A percentile compares a stretch with the other conserved stretches of the same genome.
phyloP scores from a whole-genome alignment of 1,139 yeast genomes.

The Geotrichum fermentans region DNA sequence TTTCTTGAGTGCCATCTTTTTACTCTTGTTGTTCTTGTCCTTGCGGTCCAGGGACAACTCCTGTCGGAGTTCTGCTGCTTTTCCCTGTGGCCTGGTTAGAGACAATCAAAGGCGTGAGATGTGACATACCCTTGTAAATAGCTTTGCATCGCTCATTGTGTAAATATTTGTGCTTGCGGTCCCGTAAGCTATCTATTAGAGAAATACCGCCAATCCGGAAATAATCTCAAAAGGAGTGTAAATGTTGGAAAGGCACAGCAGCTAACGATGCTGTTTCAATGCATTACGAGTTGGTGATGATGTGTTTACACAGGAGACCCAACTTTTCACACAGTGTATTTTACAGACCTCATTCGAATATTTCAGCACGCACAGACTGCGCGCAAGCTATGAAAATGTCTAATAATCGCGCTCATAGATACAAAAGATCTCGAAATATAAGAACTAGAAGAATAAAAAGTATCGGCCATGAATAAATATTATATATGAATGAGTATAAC shows the following conservation, averaged over 20 bases:
- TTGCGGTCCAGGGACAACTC: slow-evolving; percentile 54
- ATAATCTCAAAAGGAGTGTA: too few species aligned
- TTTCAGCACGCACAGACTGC: too few species aligned
- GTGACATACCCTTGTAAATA: slow-evolving; percentile 31
- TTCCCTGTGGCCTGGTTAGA: slow-evolving; percentile 29
- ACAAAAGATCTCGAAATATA: too few species aligned
- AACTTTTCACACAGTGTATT: background rate
- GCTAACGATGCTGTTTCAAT: background rate
- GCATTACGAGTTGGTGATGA: background rate
- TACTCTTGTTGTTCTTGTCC: slow-evolving; percentile 43
- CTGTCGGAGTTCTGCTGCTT: slow-evolving; percentile 52
- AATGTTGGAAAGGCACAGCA: too few species aligned
- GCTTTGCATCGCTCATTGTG: slow-evolving; percentile 32
- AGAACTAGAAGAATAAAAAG: too few species aligned
- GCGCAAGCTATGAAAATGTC: too few species aligned
- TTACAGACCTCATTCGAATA: too few species aligned
- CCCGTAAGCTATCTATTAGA: too few species aligned
- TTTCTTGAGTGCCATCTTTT: slow-evolving; percentile 64
- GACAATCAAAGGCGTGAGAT: background rate
- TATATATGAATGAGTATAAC: too few species aligned
- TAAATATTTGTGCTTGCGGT: background rate
- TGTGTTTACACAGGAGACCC: background rate
- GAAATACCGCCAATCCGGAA: too few species aligned
- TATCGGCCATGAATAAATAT: too few species aligned
- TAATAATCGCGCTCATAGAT: too few species aligned